phyloP scores from a whole-genome alignment of 768 basidiomycete genomes.

The Mycena rosella region DNA sequence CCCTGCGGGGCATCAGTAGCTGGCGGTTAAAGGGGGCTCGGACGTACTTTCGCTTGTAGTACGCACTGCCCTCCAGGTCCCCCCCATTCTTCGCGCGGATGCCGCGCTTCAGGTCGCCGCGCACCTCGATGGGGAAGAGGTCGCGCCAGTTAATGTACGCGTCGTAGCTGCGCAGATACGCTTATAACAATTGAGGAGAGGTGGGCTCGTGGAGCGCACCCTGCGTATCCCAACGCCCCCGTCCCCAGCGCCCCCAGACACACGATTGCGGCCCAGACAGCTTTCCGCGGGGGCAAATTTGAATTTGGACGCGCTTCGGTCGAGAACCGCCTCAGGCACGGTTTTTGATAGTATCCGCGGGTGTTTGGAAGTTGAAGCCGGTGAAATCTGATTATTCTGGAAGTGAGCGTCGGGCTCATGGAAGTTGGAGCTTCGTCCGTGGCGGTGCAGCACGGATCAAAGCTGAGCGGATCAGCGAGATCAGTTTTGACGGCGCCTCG shows the following conservation, averaged over 20 bases:
- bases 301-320: slow-evolving; percentile 1
- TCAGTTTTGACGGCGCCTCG: too few relatives aligned
- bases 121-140: slow-evolving; percentile 28
- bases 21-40: too few relatives aligned
- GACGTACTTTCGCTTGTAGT: slow-evolving; percentile 32
- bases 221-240: slow-evolving; percentile 18
- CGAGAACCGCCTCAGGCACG: background rate
- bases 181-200: background rate
- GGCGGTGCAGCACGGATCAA: background rate
- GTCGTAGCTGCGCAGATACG: slow-evolving; percentile 28
- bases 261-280: slow-evolving; percentile 1
- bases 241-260: slow-evolving; percentile 2
- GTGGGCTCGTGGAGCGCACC: slow-evolving; percentile 1
- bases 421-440: background rate
- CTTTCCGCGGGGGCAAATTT: background rate
- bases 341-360: background rate
- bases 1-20: slow-evolving; percentile 47
- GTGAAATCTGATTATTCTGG: background rate
- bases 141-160: slow-evolving; percentile 30
- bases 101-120: slow-evolving; percentile 32
- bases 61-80: slow-evolving; percentile 22
- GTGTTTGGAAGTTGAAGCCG: background rate
- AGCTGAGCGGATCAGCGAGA: background rate
- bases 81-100: slow-evolving; percentile 30
- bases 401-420: background rate